Conservation (phyloP, 345 rosid genomes). For the Populus euphratica region DNA sequence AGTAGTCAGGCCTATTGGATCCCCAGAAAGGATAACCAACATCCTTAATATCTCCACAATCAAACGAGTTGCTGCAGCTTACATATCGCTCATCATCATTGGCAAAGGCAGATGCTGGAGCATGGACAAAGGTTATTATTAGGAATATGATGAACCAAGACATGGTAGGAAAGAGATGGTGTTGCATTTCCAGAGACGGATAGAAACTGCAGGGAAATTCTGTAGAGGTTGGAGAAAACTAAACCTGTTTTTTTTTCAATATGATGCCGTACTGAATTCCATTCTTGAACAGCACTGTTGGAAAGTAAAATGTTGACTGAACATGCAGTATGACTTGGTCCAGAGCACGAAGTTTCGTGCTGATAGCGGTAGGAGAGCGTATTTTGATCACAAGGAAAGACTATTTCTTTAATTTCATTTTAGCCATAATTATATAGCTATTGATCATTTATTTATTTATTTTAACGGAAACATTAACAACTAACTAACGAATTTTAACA, state of each 20-base stretch:
- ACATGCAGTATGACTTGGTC: not conserved
- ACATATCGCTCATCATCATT: not conserved
- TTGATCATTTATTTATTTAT: no score
- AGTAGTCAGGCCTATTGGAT: conserved; percentile 1
- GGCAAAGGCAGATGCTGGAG: not conserved
- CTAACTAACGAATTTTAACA: no score
- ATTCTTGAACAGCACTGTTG: not conserved
- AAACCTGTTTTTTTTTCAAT: not conserved
- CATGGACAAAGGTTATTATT: not conserved
- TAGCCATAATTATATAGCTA: no score
- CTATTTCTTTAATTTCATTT: no score
- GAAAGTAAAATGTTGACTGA: not conserved
- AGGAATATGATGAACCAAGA: not conserved
- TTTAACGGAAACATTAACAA: no score
- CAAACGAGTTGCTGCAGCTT: conserved; percentile 15
- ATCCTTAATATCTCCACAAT: conserved; percentile 22
- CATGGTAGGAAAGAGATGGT: not conserved
- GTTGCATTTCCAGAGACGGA: not conserved
- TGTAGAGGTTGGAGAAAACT: not conserved
- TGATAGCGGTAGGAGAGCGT: not conserved
- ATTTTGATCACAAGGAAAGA: no score
- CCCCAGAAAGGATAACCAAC: conserved; percentile 40
- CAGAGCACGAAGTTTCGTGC: not conserved
- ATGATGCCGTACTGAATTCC: not conserved
- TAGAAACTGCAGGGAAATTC: not conserved